phyloP scores from a whole-genome alignment of 1,139 yeast species.

The Saccharomycopsis hybrid region DNA sequence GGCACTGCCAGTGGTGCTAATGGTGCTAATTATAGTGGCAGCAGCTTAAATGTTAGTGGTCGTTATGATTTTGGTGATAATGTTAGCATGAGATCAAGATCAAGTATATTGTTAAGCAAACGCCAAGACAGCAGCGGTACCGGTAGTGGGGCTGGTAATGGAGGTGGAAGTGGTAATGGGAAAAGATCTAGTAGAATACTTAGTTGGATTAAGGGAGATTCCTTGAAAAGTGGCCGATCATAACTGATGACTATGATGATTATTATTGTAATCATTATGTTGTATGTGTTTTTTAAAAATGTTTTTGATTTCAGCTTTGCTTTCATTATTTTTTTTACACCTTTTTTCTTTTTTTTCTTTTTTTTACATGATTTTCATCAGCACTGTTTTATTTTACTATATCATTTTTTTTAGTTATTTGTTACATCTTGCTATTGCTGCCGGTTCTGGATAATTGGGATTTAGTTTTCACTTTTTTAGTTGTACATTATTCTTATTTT shows the following conservation, averaged over 20 bases:
- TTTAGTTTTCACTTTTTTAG: neutral
- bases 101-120: no score
- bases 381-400: neutral
- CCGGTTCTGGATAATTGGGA: neutral
- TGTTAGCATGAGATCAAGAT: no score
- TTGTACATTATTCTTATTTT: neutral
- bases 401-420: neutral
- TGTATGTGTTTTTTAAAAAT: no score
- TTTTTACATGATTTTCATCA: neutral
- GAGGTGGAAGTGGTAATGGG: no score
- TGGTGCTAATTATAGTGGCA: neutral
- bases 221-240: neutral
- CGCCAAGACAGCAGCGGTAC: no score
- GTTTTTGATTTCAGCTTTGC: neutral
- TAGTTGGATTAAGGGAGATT: constrained; percentile 13
- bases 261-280: no score
- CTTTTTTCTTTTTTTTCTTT: neutral
- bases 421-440: neutral
- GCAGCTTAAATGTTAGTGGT: no score
- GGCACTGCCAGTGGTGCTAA: neutral
- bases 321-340: neutral
- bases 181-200: constrained; percentile 12
- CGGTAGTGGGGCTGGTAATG: no score
- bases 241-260: no score
- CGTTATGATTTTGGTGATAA: no score